phyloP scores from a whole-genome alignment of 148 eudicot species.

The Fallopia convolvulus region DNA sequence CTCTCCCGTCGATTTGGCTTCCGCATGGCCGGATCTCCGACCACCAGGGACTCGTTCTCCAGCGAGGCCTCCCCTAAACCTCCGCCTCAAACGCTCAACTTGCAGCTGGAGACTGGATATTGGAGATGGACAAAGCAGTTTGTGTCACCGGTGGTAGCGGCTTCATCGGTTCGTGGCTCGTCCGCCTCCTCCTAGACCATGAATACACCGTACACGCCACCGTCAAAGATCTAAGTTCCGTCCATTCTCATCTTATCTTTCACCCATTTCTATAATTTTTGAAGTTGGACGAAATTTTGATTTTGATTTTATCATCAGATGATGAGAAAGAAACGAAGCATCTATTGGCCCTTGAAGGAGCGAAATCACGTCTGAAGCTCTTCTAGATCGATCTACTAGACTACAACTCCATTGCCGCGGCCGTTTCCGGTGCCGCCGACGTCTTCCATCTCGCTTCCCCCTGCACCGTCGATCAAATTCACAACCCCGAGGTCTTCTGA shows the following conservation, averaged over 20 bases:
- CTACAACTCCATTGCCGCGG: conserved; percentile 51
- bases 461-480: conserved; percentile 42
- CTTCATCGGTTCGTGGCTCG: conserved; percentile 76
- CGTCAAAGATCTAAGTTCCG: conserved; percentile 53
- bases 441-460: conserved; percentile 85
- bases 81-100: no score
- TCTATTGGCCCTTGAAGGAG: conserved; percentile 54
- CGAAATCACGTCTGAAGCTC: conserved; percentile 38
- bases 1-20: no score
- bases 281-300: not conserved
- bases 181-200: conserved; percentile 65
- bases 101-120: no score
- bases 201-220: conserved; percentile 90
- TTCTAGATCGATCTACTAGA: conserved; percentile 73
- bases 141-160: conserved; percentile 95
- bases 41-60: no score
- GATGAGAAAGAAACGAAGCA: conserved; percentile 72
- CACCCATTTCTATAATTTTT: not conserved
- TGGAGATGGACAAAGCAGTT: conserved; percentile 31
- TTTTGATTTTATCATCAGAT: conserved; percentile 19
- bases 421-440: conserved; percentile 47
- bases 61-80: no score
- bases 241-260: not conserved
- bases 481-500: conserved; percentile 30
- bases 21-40: no score